Percentiles rank a stretch among this genome's conserved stretches.
Evolutionary conservation across 1,139 yeast species (phyloP).

Genomic region (Nakaseomyces uthaithaninus): DNA sequence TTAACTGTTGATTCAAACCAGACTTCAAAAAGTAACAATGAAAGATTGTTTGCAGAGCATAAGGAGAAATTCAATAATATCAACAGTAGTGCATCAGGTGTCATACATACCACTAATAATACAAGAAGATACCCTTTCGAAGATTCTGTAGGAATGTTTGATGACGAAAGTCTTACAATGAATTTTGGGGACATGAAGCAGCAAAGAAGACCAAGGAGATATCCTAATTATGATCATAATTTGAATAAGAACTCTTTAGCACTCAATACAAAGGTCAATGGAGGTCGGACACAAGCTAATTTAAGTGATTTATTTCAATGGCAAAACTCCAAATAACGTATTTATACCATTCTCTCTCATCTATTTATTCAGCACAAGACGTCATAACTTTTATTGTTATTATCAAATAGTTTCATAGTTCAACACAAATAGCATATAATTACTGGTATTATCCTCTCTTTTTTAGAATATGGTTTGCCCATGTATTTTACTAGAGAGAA

Average conservation of each 20-base stretch:
- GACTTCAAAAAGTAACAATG: conserved; percentile 1
- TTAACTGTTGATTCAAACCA: background rate
- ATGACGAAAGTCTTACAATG: conserved; percentile 1
- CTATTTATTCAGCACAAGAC: no score
- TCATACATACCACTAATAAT: no score
- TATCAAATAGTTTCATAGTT: no score
- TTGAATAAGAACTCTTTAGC: conserved; percentile 3
- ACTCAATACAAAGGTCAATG: conserved; percentile 2
- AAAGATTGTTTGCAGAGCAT: background rate
- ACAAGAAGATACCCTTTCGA: background rate
- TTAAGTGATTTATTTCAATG: conserved; percentile 23
- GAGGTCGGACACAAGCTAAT: conserved; percentile 10
- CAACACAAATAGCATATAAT: no score
- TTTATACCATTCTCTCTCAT: no score
- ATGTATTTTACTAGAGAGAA: no score
- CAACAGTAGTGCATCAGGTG: background rate
- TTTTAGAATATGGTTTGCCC: no score
- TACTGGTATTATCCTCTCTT: no score
- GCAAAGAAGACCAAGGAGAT: conserved; percentile 6
- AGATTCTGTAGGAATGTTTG: conserved; percentile 1
- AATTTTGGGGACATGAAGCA: background rate
- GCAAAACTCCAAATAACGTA: conserved; percentile 21
- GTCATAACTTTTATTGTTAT: no score
- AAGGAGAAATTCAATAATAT: conserved; percentile 1
- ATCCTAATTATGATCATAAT: conserved; percentile 1